These are phyloP conservation scores for Wallacemonas rigidus DNA, from an alignment of 208 protist species.

Conservation along the genomic window DNA sequence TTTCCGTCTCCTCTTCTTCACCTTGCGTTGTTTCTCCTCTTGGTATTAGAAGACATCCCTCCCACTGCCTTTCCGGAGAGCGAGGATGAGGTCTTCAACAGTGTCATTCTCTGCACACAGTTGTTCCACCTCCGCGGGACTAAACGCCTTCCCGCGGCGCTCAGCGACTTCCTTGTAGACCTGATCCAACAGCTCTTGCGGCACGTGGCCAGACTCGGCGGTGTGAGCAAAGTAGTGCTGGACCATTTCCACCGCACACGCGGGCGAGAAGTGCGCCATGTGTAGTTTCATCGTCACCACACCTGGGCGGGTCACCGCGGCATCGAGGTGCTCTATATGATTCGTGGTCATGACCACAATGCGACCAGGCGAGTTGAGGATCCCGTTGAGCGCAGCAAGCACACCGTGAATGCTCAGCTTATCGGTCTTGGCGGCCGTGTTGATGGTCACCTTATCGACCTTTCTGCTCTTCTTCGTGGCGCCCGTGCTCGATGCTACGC, in stretches of 20 bases:
- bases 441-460: conserved; percentile 26
- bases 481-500: conserved; percentile 6
- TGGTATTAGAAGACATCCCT: conserved; percentile 50
- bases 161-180: conserved; percentile 16
- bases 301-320: conserved; percentile 83
- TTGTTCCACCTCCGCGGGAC: conserved; percentile 88
- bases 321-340: conserved; percentile 88
- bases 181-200: conserved; percentile 18
- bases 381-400: conserved; percentile 93
- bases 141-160: conserved; percentile 29
- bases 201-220: conserved; percentile 10
- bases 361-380: conserved; percentile 86
- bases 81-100: conserved; percentile 65
- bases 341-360: conserved; percentile 96
- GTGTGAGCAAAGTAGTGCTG: conserved; percentile 62
- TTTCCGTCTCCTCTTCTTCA: not conserved
- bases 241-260: conserved; percentile 77
- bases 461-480: conserved; percentile 20
- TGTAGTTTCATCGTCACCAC: conserved; percentile 90
- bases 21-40: not conserved
- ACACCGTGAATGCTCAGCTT: conserved; percentile 89
- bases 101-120: conserved; percentile 83
- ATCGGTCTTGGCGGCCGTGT: conserved; percentile 20
- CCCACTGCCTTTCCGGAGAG: conserved; percentile 51
- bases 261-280: conserved; percentile 79